A percentile compares a stretch with the other conserved stretches of the same genome.
Evolutionary conservation across 768 basidiomycete genomes (phyloP).

Genomic region (Suillus subaureus): DNA sequence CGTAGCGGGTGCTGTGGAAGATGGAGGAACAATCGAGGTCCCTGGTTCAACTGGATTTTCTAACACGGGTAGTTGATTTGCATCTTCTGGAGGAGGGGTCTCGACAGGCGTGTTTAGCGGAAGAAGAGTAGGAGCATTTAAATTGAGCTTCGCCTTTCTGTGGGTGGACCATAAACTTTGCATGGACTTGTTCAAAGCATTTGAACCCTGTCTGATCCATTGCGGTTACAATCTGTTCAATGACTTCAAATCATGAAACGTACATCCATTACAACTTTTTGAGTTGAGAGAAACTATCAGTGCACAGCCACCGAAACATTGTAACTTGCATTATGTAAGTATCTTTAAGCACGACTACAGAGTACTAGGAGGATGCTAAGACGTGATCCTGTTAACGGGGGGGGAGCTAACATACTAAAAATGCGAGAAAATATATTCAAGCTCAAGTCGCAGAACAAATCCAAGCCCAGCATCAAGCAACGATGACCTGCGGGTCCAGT

Average conservation of each 20-base stretch:
- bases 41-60: neutral
- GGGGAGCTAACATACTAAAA: too few relatives aligned
- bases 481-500: neutral
- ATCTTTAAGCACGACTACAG: too few relatives aligned
- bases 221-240: conserved; percentile 20
- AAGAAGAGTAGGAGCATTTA: conserved; percentile 45
- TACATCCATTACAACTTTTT: conserved; percentile 8
- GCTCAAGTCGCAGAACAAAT: too few relatives aligned
- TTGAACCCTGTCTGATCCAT: conserved; percentile 66
- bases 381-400: too few relatives aligned
- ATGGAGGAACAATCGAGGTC: conserved; percentile 12
- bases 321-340: too few relatives aligned
- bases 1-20: conserved; percentile 11
- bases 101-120: conserved; percentile 2
- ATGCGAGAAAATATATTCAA: too few relatives aligned
- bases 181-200: conserved; percentile 77
- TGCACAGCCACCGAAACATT: neutral
- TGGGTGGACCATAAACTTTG: conserved; percentile 78
- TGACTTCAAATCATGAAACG: neutral
- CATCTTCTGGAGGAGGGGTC: neutral
- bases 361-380: too few relatives aligned
- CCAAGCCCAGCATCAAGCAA: too few relatives aligned
- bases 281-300: neutral
- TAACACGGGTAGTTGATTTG: neutral
- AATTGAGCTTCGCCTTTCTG: conserved; percentile 64